phyloP scores from a whole-genome alignment of 2,329 filamentous ascomycete species.

The Sporothrix dimorphospora region DNA sequence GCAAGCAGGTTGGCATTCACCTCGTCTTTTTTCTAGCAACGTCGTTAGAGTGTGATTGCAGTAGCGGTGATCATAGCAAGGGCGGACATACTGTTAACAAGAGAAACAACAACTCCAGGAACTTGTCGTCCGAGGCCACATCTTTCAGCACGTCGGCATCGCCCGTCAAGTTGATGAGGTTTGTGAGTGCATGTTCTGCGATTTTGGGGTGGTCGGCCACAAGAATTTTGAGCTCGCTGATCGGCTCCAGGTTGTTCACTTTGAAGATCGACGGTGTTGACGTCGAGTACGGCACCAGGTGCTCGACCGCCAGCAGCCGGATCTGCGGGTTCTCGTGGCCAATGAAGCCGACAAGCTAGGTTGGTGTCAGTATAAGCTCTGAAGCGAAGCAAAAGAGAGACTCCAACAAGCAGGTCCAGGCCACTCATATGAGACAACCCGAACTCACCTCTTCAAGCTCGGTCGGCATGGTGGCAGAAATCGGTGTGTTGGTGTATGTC shows the following conservation, averaged over 20 bases:
- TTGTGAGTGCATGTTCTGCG: constrained; percentile 87
- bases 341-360: constrained; percentile 87
- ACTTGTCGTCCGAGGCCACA: constrained; percentile 77
- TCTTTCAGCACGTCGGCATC: constrained; percentile 75
- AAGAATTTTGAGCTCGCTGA: constrained; percentile 86
- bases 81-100: constrained; percentile 77
- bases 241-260: constrained; percentile 71
- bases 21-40: constrained; percentile 73
- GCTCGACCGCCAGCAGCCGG: constrained; percentile 80
- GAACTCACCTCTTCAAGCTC: constrained; percentile 71
- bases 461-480: constrained; percentile 63
- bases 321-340: constrained; percentile 91
- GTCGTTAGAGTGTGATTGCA: too few relatives aligned
- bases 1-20: constrained; percentile 80
- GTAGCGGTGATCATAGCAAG: too few relatives aligned
- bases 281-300: constrained; percentile 80
- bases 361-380: neutral
- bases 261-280: constrained; percentile 83
- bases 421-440: neutral
- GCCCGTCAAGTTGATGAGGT: constrained; percentile 82
- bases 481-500: neutral
- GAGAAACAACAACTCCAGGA: constrained; percentile 72
- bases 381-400: too few relatives aligned
- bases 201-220: constrained; percentile 84
- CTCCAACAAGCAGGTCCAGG: neutral